Conservation (phyloP, 2,329 filamentous ascomycete species). For the Botryosphaeria dothidea region DNA sequence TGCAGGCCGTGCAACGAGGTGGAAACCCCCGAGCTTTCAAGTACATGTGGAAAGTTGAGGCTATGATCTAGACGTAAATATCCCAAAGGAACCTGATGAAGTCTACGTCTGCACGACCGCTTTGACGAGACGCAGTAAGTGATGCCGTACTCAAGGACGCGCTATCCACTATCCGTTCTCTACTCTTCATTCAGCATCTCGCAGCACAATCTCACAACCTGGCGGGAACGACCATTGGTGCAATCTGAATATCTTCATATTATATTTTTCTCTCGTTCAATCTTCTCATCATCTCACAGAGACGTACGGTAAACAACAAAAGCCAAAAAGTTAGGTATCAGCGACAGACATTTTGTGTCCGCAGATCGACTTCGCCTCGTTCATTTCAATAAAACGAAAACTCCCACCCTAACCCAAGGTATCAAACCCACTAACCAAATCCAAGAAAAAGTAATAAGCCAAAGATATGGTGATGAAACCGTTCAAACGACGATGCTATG, state of each 20-base stretch:
- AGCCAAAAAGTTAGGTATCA: constrained; percentile 3
- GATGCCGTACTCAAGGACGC: too few species aligned
- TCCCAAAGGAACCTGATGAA: too few species aligned
- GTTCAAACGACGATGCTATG: not conserved
- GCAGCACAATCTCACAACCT: too few species aligned
- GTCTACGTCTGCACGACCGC: too few species aligned
- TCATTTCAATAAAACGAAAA: not conserved
- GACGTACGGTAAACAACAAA: not conserved
- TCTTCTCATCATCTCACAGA: not conserved
- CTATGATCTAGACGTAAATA: too few species aligned
- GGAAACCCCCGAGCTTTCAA: too few species aligned
- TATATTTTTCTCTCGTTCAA: not conserved
- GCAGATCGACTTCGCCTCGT: not conserved
- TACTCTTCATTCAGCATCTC: too few species aligned
- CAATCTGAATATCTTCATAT: not conserved
- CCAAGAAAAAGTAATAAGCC: not conserved
- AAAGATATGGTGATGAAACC: not conserved
- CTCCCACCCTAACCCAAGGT: not conserved
- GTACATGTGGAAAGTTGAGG: too few species aligned
- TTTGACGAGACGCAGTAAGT: too few species aligned
- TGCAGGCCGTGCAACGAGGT: too few species aligned
- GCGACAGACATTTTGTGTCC: not conserved
- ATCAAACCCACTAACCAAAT: constrained; percentile 2
- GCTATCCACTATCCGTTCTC: too few species aligned
- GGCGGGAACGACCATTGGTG: not conserved